A percentile compares a stretch with the other conserved stretches of the same genome.
These are phyloP conservation scores for Sarcomyxa edulis DNA, from an alignment of 768 basidiomycete species.

Conservation along the genomic window DNA sequence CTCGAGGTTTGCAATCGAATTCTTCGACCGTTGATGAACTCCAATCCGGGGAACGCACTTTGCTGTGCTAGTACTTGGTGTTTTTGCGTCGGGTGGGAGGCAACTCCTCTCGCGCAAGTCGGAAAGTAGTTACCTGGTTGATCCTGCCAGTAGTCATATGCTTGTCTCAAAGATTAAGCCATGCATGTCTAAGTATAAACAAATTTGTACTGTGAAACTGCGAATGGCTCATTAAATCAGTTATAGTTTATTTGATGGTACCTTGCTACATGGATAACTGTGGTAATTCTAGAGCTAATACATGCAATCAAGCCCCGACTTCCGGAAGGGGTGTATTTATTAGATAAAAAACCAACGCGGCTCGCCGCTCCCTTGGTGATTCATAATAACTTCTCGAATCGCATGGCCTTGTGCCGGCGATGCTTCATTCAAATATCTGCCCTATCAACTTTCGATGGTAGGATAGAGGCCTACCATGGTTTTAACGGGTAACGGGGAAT, in stretches of 20 bases:
- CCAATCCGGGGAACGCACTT: neutral
- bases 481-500: slow-evolving; percentile 76
- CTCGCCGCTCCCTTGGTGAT: slow-evolving; percentile 62
- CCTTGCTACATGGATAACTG: slow-evolving; percentile 65
- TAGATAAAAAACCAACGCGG: slow-evolving; percentile 71
- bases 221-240: slow-evolving; percentile 71
- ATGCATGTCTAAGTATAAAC: slow-evolving; percentile 80
- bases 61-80: neutral
- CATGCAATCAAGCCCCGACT: slow-evolving; percentile 68
- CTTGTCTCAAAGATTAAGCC: slow-evolving; percentile 83
- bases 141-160: slow-evolving; percentile 84
- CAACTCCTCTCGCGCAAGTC: slow-evolving; percentile 8
- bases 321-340: slow-evolving; percentile 70
- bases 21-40: slow-evolving; percentile 7
- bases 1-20: too few species aligned
- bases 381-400: slow-evolving; percentile 73
- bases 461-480: slow-evolving; percentile 74
- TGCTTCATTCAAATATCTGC: slow-evolving; percentile 65
- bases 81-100: neutral
- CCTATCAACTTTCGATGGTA: slow-evolving; percentile 77
- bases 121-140: slow-evolving; percentile 74
- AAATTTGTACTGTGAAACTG: slow-evolving; percentile 61
- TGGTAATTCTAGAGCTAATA: slow-evolving; percentile 69
- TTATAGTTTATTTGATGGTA: slow-evolving; percentile 68
- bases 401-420: slow-evolving; percentile 66